These are phyloP conservation scores for Alternaria viburni DNA, from an alignment of 2,329 filamentous ascomycete genomes.

Conservation along the genomic window DNA sequence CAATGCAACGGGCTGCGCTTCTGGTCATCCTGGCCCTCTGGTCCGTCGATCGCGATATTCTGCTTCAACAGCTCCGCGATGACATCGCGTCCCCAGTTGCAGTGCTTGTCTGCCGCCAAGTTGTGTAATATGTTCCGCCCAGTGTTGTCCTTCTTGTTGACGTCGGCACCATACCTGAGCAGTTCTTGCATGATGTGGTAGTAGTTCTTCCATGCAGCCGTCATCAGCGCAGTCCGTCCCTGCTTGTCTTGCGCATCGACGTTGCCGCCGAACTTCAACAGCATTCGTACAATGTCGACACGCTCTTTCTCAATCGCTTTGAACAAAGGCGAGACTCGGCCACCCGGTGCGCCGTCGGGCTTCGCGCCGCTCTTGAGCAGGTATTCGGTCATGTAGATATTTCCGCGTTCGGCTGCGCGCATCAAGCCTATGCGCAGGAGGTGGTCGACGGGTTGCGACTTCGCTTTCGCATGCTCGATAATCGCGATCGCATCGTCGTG, in stretches of 20 bases:
- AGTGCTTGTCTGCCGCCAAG: constrained; percentile 50
- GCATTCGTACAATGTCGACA: constrained; percentile 37
- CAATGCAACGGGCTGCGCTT: constrained; percentile 63
- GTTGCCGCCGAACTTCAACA: constrained; percentile 42
- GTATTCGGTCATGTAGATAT: constrained; percentile 39
- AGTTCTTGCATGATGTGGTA: constrained; percentile 46
- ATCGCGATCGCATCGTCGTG: constrained; percentile 41
- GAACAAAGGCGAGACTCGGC: constrained; percentile 38
- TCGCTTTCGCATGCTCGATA: constrained; percentile 43
- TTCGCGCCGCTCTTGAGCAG: constrained; percentile 42
- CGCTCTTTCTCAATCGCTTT: constrained; percentile 42
- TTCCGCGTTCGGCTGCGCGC: constrained; percentile 44
- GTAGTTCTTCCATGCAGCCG: constrained; percentile 44
- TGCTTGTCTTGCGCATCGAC: constrained; percentile 45
- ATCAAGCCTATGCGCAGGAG: constrained; percentile 46
- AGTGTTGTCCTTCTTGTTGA: constrained; percentile 46
- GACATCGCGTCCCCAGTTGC: constrained; percentile 56
- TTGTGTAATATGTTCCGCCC: constrained; percentile 47
- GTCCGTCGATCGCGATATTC: constrained; percentile 50
- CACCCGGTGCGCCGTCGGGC: constrained; percentile 41
- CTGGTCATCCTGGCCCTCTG: constrained; percentile 51
- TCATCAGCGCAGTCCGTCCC: constrained; percentile 47
- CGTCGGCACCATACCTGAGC: constrained; percentile 45
- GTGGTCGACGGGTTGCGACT: constrained; percentile 41
- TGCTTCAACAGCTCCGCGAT: constrained; percentile 50